Evolutionary conservation across 805 yeast genomes (phyloP).

Genomic region (Saccharomycopsis fibuligera): DNA sequence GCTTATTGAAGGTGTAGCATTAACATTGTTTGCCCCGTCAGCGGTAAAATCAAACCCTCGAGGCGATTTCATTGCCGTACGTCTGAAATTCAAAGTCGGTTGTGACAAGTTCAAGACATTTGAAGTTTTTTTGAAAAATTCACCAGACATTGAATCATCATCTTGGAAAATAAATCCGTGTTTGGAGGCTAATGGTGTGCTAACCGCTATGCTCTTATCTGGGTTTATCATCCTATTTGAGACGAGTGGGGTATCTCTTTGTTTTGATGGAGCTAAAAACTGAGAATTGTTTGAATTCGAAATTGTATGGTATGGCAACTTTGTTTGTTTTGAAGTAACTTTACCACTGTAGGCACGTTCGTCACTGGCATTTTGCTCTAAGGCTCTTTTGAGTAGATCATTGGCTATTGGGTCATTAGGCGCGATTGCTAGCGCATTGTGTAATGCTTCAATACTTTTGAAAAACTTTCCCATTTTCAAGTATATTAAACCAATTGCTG

Average conservation of each 20-base stretch:
- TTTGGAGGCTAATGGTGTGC: constrained; percentile 14
- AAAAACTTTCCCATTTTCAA: constrained; percentile 58
- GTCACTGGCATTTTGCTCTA: constrained; percentile 34
- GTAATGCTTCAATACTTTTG: constrained; percentile 70
- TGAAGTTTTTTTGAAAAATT: constrained; percentile 28
- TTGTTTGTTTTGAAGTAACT: not conserved
- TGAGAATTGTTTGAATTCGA: not conserved
- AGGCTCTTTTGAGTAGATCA: constrained; percentile 74
- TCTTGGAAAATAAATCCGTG: constrained; percentile 3
- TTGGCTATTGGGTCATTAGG: constrained; percentile 81
- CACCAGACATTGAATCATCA: constrained; percentile 12
- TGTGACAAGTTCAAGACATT: constrained; percentile 25
- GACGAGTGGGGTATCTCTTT: not conserved
- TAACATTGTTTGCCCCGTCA: constrained; percentile 27
- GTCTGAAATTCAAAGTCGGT: constrained; percentile 27
- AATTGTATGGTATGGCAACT: not conserved
- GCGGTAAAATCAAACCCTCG: constrained; percentile 25
- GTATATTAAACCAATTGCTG: constrained; percentile 81
- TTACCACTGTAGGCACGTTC: not conserved
- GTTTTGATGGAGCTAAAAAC: constrained; percentile 1
- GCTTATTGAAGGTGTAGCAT: no score
- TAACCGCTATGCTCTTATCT: constrained; percentile 8
- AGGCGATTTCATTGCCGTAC: constrained; percentile 7
- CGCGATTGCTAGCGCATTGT: constrained; percentile 69
- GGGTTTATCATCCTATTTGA: not conserved